phyloP scores from a whole-genome alignment of 176 grass and related monocot genomes.

The Triticum dicoccoides region DNA sequence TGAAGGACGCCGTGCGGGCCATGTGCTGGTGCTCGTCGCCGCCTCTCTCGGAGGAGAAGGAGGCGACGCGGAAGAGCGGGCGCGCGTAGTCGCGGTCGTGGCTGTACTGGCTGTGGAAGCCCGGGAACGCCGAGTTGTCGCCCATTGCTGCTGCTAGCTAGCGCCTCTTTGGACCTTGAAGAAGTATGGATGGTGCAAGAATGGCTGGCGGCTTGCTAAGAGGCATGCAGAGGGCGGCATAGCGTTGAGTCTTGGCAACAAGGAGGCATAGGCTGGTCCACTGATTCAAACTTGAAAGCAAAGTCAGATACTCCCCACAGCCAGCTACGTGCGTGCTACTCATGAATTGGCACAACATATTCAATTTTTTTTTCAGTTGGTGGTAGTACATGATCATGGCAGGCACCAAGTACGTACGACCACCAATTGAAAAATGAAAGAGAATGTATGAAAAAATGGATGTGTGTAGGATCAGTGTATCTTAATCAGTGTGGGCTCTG shows the following conservation, averaged over 20 bases:
- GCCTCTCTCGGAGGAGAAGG: conserved; percentile 43
- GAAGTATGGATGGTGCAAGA: neutral
- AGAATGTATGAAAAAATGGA: too few relatives aligned
- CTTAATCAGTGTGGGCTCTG: neutral
- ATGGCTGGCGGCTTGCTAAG: neutral
- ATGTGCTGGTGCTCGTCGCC: conserved; percentile 27
- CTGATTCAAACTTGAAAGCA: conserved; percentile 23
- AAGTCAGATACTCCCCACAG: neutral
- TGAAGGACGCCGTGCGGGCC: conserved; percentile 6
- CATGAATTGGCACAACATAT: too few relatives aligned
- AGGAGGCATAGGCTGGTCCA: neutral
- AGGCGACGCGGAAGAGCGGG: conserved; percentile 35
- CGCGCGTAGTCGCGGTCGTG: conserved; percentile 9
- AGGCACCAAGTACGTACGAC: neutral
- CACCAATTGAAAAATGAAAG: neutral
- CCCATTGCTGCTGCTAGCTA: conserved; percentile 16
- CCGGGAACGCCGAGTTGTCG: conserved; percentile 36
- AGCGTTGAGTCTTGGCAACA: neutral
- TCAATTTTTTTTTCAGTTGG: too few relatives aligned
- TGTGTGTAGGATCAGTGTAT: neutral
- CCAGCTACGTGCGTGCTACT: too few relatives aligned
- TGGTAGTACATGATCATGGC: too few relatives aligned
- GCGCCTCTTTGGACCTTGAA: conserved; percentile 1
- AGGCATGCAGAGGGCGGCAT: neutral
- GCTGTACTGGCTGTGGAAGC: conserved; percentile 26